Base-by-base conservation (phyloP, 306 rosid genomes). In the Vigna unguiculata region DNA sequence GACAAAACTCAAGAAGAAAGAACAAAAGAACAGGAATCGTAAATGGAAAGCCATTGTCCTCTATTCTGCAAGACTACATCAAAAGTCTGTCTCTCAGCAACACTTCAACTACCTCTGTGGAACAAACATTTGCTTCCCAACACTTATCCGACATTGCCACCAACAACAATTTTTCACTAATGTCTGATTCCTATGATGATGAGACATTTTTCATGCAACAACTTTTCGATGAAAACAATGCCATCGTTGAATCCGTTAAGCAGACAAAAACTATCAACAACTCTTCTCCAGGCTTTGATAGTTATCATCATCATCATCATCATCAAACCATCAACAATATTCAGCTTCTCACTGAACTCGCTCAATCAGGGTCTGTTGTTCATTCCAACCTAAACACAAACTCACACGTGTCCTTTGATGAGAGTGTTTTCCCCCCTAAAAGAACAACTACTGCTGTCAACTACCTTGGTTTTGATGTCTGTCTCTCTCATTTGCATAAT, bases 1-100 rank as follows among this genome's bases (percentile, higher is more conserved):
- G 95, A 77, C 98, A 90, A 71, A 92, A 89, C 53, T 92, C 96
- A 38, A 85, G 73, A 79, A 90, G 95, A 77, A 94, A 90, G 81
- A 87, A 83, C 82, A 91, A 85, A 67, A 89, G 73, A 47, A 45
- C 91, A 47, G 63, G 25, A 7, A 17, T 8, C 21, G 63, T 83
- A 48, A 86, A 85, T 10, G 82, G 84, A 22, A 87, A 87, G 55
- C 90, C 89, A 52, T 90, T 86, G 5, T 70, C 97, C 20, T 81
- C 93, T 12, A 70, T 94, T 0, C 97, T 92, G 71, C 93, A 90
- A 57, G 89, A 94, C 72, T 94, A 94, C 66, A 94, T 94, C 64
- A 80, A 65, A 79, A 78, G 45, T 82, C 7, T 58, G 21, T 63
- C 55, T 54, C 55, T 24, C 38, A 20, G 54, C 63, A 66, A 10